These are phyloP conservation scores for Lactifluus rugatus DNA, from an alignment of 768 basidiomycete genomes.

Conservation along the genomic window DNA sequence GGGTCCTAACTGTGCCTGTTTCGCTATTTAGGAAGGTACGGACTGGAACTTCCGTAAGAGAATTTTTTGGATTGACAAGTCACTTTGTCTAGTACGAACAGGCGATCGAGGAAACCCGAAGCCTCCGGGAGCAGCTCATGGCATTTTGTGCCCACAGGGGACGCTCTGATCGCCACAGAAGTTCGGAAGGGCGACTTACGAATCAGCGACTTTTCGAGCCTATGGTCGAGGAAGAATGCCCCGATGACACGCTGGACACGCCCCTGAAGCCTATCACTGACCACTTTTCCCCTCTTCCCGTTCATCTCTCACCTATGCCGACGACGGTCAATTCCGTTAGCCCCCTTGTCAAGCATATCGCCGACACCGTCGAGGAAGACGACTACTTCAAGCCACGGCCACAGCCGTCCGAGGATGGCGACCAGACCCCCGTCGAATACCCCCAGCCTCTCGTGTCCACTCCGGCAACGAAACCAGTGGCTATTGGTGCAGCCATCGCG, in stretches of 20 bases:
- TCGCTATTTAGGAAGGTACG: slow-evolving; percentile 15
- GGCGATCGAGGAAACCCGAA: slow-evolving; percentile 16
- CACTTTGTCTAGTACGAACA: slow-evolving; percentile 15
- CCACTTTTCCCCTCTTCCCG: slow-evolving; percentile 20
- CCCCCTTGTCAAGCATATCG: slow-evolving; percentile 9
- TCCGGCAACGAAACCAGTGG: slow-evolving; percentile 12
- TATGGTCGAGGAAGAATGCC: slow-evolving; percentile 14
- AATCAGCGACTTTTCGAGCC: slow-evolving; percentile 13
- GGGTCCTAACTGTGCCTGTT: neutral
- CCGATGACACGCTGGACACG: neutral
- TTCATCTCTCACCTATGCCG: slow-evolving; percentile 18
- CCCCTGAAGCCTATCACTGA: slow-evolving; percentile 2
- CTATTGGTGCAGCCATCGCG: slow-evolving; percentile 9
- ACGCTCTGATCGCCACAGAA: slow-evolving; percentile 13
- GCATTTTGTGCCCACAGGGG: slow-evolving; percentile 7
- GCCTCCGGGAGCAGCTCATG: slow-evolving; percentile 14
- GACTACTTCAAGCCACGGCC: slow-evolving; percentile 9
- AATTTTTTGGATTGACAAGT: neutral
- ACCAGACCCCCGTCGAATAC: slow-evolving; percentile 13
- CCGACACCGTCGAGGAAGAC: slow-evolving; percentile 3
- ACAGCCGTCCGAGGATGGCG: slow-evolving; percentile 7
- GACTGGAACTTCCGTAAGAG: neutral
- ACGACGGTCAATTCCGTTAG: slow-evolving; percentile 10
- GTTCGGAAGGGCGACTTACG: neutral
- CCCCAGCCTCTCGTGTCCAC: neutral